These are phyloP conservation scores for Quillaja saponaria DNA, from an alignment of 306 rosid species.

Conservation along the genomic window DNA sequence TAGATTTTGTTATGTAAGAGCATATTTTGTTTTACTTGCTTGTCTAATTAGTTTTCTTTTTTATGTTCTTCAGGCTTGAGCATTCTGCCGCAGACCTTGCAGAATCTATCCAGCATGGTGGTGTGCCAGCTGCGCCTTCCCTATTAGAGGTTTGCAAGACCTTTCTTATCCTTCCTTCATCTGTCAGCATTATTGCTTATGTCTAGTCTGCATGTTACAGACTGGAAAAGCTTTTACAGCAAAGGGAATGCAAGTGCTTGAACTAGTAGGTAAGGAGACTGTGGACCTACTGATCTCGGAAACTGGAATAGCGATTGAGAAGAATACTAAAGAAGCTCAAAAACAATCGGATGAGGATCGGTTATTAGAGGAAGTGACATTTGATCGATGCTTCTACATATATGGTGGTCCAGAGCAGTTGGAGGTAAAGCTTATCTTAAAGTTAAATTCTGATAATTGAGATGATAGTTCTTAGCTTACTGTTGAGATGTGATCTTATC, in stretches of 20 bases:
- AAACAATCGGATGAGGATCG: constrained; percentile 60
- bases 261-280: constrained; percentile 92
- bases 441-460: constrained; percentile 12
- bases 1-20: too few species aligned
- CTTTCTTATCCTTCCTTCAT: constrained; percentile 6
- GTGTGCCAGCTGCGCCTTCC: constrained; percentile 71
- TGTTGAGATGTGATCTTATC: constrained; percentile 36
- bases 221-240: constrained; percentile 92
- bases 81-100: constrained; percentile 80
- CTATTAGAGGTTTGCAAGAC: constrained; percentile 73
- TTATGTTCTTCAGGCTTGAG: constrained; percentile 73
- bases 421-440: constrained; percentile 62
- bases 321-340: constrained; percentile 43
- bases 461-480: constrained; percentile 21
- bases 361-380: constrained; percentile 79
- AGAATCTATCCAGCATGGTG: constrained; percentile 61
- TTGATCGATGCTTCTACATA: constrained; percentile 96
- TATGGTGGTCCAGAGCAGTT: constrained; percentile 99
- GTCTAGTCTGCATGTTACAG: constrained; percentile 44
- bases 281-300: constrained; percentile 84
- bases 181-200: constrained; percentile 37
- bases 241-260: constrained; percentile 96
- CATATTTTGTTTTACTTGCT: neutral
- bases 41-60: constrained; percentile 17
- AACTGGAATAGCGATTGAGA: constrained; percentile 91